Conservation (phyloP, 2,329 filamentous ascomycete genomes). For the Ramularia endophylla region DNA sequence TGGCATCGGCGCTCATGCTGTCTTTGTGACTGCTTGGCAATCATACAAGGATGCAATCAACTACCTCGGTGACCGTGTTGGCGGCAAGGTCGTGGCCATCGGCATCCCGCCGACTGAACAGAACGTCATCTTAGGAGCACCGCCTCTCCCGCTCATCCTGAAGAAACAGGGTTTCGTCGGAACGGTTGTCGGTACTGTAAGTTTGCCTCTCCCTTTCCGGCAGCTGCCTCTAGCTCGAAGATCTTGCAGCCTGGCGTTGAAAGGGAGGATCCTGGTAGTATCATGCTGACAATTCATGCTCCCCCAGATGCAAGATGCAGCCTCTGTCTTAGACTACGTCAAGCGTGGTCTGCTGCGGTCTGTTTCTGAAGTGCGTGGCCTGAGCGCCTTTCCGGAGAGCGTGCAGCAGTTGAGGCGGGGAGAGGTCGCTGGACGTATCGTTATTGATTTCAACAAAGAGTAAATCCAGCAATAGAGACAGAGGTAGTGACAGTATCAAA, state of each 20-base stretch:
- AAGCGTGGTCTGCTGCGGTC: constrained; percentile 44
- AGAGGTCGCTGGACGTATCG: constrained; percentile 47
- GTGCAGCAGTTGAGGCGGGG: constrained; percentile 46
- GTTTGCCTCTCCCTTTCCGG: too few species aligned
- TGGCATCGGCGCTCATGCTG: constrained; percentile 42
- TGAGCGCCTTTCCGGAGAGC: constrained; percentile 44
- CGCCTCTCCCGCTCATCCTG: constrained; percentile 29
- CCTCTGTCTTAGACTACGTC: constrained; percentile 43
- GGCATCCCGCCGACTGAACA: constrained; percentile 31
- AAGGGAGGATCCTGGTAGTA: too few species aligned
- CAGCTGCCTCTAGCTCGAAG: too few species aligned
- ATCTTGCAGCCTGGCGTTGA: too few species aligned
- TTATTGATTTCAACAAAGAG: constrained; percentile 39
- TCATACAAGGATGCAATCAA: constrained; percentile 34
- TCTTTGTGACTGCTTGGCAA: constrained; percentile 32
- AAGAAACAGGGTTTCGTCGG: constrained; percentile 31
- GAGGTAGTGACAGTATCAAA: too few species aligned
- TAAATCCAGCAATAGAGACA: background rate
- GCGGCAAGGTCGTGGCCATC: constrained; percentile 47
- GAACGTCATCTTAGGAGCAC: constrained; percentile 29
- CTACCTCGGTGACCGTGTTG: constrained; percentile 42
- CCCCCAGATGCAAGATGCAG: constrained; percentile 38
- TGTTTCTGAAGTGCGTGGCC: constrained; percentile 43
- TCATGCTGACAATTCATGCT: too few species aligned
- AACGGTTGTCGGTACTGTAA: constrained; percentile 36